Conservation (phyloP, 2,329 filamentous ascomycete species). For the Sclerotinia spermophila region DNA sequence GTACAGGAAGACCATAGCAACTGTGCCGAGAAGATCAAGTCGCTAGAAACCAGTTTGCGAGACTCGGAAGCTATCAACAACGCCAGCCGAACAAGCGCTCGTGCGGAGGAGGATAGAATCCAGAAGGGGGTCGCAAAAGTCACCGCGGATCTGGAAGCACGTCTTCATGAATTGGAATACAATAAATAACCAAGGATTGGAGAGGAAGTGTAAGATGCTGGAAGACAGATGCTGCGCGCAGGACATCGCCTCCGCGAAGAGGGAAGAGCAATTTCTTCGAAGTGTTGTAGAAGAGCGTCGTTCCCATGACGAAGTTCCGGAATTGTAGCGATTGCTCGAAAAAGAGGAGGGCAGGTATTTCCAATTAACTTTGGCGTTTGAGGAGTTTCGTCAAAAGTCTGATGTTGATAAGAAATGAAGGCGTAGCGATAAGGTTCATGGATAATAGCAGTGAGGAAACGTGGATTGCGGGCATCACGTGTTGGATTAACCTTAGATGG, state of each 20-base stretch:
- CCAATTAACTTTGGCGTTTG: not conserved
- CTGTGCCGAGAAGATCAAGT: not conserved
- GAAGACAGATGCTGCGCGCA: not conserved
- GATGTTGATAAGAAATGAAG: not conserved
- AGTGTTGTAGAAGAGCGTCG: not conserved
- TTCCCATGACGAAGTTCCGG: not conserved
- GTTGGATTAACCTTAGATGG: not conserved
- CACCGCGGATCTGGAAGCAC: not conserved
- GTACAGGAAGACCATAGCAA: not conserved
- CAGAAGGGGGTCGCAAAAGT: not conserved
- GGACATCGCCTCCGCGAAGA: not conserved
- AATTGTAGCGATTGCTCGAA: not conserved
- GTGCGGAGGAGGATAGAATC: not conserved
- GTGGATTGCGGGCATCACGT: not conserved
- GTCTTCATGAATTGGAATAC: not conserved
- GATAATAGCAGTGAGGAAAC: not conserved
- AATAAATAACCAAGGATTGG: not conserved
- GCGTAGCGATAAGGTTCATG: not conserved
- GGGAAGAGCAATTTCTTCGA: not conserved
- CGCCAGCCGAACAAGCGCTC: not conserved
- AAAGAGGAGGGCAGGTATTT: not conserved
- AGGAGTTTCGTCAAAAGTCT: not conserved
- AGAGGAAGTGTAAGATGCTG: not conserved
- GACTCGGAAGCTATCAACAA: not conserved
- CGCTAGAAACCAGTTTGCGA: not conserved